Evolutionary conservation across 371 early-diverging fungal species (phyloP).

Genomic region (Lichtheimia hyalospora): DNA sequence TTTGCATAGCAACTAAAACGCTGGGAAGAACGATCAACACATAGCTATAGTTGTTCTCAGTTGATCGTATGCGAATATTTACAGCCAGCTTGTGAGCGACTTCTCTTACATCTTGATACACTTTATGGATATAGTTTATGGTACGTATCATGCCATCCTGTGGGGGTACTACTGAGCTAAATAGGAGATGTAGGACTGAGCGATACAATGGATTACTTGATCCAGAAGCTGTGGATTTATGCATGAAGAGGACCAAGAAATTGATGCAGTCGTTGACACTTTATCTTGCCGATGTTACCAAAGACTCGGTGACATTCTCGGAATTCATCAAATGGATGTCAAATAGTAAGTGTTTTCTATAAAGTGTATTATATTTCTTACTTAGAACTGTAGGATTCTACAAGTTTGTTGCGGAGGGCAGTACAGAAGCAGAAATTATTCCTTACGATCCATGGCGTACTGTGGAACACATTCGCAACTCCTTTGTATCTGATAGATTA

Average conservation of each 20-base stretch:
- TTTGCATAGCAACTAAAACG: slow-evolving; percentile 10
- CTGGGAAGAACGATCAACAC: slow-evolving; percentile 4
- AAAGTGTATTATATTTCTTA: neutral
- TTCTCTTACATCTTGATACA: slow-evolving; percentile 1
- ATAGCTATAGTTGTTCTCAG: slow-evolving; percentile 4
- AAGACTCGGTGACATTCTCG: neutral
- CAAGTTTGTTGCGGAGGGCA: neutral
- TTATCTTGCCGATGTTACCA: slow-evolving; percentile 1
- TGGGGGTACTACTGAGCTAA: neutral
- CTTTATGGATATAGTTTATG: slow-evolving; percentile 9
- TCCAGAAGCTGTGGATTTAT: neutral
- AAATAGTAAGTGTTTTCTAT: neutral
- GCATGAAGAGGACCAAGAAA: slow-evolving; percentile 1
- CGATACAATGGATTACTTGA: slow-evolving; percentile 5
- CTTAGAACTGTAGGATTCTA: neutral
- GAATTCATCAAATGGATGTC: slow-evolving; percentile 8
- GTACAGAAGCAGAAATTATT: neutral
- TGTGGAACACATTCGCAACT: slow-evolving; percentile 1
- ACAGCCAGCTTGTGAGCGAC: slow-evolving; percentile 8
- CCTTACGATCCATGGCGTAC: slow-evolving; percentile 6
- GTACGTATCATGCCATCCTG: neutral
- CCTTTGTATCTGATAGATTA: slow-evolving; percentile 7
- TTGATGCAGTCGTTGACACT: neutral
- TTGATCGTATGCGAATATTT: slow-evolving; percentile 2
- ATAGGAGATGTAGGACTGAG: neutral